Base-by-base conservation (phyloP, 306 rosid species). In the Ammopiptanthus mongolicus region DNA sequence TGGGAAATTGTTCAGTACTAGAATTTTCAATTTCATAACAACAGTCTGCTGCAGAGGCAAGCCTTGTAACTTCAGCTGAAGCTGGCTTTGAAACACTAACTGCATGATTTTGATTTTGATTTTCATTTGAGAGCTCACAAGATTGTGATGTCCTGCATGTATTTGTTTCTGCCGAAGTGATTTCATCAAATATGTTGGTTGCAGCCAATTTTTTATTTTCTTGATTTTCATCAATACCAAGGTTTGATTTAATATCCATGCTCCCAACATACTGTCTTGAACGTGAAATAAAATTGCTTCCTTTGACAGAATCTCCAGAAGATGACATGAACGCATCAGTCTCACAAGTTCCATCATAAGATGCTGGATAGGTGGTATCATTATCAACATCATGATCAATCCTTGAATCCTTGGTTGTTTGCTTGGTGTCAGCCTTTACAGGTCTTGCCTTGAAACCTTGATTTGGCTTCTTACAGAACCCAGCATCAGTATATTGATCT, bases 1-100 rank as follows among this genome's bases (percentile, higher is more conserved):
- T 71, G 51, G 73, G 70, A 47, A 61, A 17, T 39, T 73, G 76
- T 47, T 76, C 75, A 55, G 72, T 56, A 46, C 71, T 78, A 68
- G 55, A 78, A 75, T 59, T 86, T 80, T 84, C 92, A 74, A 56
- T 77, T 73, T 74, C 79, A 28, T 72, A 46, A 44, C 75, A 56
- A 74, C 44, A 77, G 69, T 85, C 81, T 29, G 46, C 62, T 13
- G 23, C 44, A 44, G 78, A 59, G 25, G 81, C 69, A 51, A 34
- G 11, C 39, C 56, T 64, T 33, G 76, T 22, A 69, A 47, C 87
- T 82, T 82, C 87, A 11, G 46, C 69, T 19, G 51, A 61, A 57
- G 77, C 66, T 29, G 79, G 75, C 53, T 76, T 77, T 74, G 84
- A 52, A 57, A 9, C 33, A 63, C 62, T 33, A 31, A 23, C 48